phyloP scores from a whole-genome alignment of 441 rosid species.

The Populus hybrid region DNA sequence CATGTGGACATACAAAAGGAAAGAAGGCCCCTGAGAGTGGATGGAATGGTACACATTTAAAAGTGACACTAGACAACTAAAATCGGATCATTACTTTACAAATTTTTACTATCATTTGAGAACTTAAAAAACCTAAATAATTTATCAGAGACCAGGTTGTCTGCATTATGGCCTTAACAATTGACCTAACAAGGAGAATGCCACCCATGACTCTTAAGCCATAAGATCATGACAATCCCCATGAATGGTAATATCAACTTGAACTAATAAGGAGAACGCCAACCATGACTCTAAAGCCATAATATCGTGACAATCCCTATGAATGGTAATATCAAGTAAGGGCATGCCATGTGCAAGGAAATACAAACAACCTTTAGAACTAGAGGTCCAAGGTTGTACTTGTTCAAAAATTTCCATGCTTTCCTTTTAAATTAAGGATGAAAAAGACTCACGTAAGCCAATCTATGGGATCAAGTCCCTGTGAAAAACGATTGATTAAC shows the following conservation, averaged over 20 bases:
- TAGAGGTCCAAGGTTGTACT: background rate
- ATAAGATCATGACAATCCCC: too few relatives aligned
- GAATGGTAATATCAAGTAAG: background rate
- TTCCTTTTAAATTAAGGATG: background rate
- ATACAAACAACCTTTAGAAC: background rate
- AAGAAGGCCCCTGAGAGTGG: background rate
- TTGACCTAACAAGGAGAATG: too few relatives aligned
- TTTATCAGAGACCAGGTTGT: background rate
- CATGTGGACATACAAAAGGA: background rate
- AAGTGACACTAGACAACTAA: background rate
- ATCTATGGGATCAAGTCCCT: conserved; percentile 94
- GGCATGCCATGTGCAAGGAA: background rate
- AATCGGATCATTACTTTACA: background rate
- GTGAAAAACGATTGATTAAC: conserved; percentile 53
- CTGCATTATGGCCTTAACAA: background rate
- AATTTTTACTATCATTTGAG: background rate
- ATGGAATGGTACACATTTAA: background rate
- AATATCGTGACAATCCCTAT: background rate
- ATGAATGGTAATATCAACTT: background rate
- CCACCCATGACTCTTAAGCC: too few relatives aligned
- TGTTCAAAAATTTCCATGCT: background rate
- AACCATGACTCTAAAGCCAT: background rate
- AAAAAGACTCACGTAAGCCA: conserved; percentile 87
- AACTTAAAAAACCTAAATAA: background rate
- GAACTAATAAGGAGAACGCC: background rate